Percentiles rank a stretch among this genome's conserved stretches.
phyloP scores from a whole-genome alignment of 1,284 basidiomycete genomes.

The Pascua guehoae region DNA sequence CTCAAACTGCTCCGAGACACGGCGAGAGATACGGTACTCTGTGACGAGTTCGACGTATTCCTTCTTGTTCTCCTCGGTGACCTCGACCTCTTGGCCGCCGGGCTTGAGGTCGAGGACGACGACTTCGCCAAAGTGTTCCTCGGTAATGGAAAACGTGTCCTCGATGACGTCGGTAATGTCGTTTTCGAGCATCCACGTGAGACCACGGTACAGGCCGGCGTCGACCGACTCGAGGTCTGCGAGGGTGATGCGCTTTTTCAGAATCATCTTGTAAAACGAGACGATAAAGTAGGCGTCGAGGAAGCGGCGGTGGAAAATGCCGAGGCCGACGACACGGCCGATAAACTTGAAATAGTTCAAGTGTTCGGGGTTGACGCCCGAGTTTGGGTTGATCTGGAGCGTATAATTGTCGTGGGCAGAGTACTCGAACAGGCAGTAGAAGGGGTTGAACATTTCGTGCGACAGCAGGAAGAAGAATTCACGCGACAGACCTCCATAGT shows the following conservation, averaged over 20 bases:
- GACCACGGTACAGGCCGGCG: slow-evolving; percentile 80
- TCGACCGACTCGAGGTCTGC: slow-evolving; percentile 89
- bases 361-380: slow-evolving; percentile 97
- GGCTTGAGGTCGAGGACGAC: slow-evolving; percentile 90
- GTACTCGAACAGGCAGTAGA: slow-evolving; percentile 99
- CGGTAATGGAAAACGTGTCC: slow-evolving; percentile 89
- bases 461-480: slow-evolving; percentile 99
- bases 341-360: slow-evolving; percentile 99
- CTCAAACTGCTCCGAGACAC: slow-evolving; percentile 92
- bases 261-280: slow-evolving; percentile 98
- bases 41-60: slow-evolving; percentile 95
- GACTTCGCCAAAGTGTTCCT: slow-evolving; percentile 97
- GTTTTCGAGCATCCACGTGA: slow-evolving; percentile 98
- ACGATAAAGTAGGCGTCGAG: slow-evolving; percentile 98
- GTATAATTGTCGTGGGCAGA: slow-evolving; percentile 99
- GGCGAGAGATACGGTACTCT: slow-evolving; percentile 86
- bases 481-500: slow-evolving; percentile 95
- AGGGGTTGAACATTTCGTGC: slow-evolving; percentile 98
- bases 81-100: slow-evolving; percentile 74
- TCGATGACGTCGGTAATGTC: slow-evolving; percentile 92
- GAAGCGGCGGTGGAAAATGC: slow-evolving; percentile 98
- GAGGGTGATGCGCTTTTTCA: slow-evolving; percentile 78
- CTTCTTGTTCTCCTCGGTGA: slow-evolving; percentile 98
- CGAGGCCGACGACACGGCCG: slow-evolving; percentile 86
- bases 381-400: slow-evolving; percentile 95